These are phyloP conservation scores for Russula foetens DNA, from an alignment of 768 basidiomycete genomes.

Conservation along the genomic window DNA sequence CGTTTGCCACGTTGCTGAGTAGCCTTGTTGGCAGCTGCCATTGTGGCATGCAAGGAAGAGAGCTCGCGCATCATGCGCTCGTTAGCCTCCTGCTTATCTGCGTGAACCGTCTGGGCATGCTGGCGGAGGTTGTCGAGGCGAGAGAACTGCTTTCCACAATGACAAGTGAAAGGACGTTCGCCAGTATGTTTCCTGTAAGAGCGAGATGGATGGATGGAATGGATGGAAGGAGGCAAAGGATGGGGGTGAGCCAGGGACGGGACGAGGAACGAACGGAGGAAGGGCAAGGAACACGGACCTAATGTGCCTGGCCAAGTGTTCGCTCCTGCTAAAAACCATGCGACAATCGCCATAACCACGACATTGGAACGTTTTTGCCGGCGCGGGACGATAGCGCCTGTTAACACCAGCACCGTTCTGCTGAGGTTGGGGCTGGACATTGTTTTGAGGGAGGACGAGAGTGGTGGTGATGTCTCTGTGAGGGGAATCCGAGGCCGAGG, in stretches of 20 bases:
- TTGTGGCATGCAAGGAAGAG: conserved; percentile 72
- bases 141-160: conserved; percentile 92
- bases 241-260: conserved; percentile 18
- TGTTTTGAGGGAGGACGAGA: neutral
- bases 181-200: conserved; percentile 90
- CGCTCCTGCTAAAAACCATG: conserved; percentile 94
- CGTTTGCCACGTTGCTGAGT: conserved; percentile 34
- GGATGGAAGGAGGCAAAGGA: neutral
- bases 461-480: conserved; percentile 14
- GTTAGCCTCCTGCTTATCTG: conserved; percentile 87
- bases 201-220: neutral
- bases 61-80: conserved; percentile 89
- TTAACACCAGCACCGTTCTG: conserved; percentile 26
- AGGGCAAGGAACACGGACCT: conserved; percentile 46
- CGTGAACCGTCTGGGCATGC: conserved; percentile 94
- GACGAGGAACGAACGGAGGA: conserved; percentile 18
- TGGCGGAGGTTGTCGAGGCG: conserved; percentile 95
- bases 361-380: conserved; percentile 93
- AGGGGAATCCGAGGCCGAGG: conserved; percentile 6
- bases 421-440: neutral
- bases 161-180: conserved; percentile 92
- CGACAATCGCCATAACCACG: conserved; percentile 90
- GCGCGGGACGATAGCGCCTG: conserved; percentile 74
- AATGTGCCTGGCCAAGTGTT: conserved; percentile 93
- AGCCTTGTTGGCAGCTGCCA: conserved; percentile 49